Conservation (phyloP, 2,329 filamentous ascomycete species). For the Talaromyces rugulosus region DNA sequence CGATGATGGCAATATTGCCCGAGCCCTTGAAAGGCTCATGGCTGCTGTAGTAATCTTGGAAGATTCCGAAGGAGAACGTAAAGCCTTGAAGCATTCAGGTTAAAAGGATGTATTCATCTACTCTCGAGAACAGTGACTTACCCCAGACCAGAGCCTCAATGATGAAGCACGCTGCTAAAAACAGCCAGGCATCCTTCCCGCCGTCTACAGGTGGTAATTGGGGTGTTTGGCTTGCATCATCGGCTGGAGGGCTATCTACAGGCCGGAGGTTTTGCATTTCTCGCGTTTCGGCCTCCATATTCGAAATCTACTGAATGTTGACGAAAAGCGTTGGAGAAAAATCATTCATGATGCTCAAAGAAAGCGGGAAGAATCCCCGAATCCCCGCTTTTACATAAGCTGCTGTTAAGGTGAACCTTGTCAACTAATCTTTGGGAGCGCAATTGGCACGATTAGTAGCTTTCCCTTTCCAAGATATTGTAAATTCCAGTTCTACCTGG, state of each 20-base stretch:
- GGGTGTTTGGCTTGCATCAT: constrained; percentile 7
- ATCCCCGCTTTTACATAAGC: not conserved
- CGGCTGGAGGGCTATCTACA: not conserved
- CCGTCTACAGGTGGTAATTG: constrained; percentile 32
- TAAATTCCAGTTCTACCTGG: not conserved
- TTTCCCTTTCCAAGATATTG: not conserved
- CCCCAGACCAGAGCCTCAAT: constrained; percentile 55
- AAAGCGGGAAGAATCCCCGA: not conserved
- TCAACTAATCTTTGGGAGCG: too few relatives aligned
- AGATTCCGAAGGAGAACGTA: constrained; percentile 65
- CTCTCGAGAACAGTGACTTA: constrained; percentile 19
- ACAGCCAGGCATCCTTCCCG: constrained; percentile 42
- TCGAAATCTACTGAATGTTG: not conserved
- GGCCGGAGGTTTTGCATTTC: not conserved
- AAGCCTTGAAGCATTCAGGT: constrained; percentile 49
- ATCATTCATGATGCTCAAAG: not conserved
- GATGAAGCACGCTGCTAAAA: constrained; percentile 48
- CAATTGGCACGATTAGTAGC: too few relatives aligned
- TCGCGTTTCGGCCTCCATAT: not conserved
- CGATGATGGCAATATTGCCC: constrained; percentile 56
- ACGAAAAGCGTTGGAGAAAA: not conserved
- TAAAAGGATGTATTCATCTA: not conserved
- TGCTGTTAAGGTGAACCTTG: too few relatives aligned
- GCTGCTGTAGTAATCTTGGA: constrained; percentile 64
- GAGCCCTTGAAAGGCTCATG: constrained; percentile 52